Base-by-base conservation (phyloP, 2,329 filamentous ascomycete species). In the Colletotrichum tropicicola region DNA sequence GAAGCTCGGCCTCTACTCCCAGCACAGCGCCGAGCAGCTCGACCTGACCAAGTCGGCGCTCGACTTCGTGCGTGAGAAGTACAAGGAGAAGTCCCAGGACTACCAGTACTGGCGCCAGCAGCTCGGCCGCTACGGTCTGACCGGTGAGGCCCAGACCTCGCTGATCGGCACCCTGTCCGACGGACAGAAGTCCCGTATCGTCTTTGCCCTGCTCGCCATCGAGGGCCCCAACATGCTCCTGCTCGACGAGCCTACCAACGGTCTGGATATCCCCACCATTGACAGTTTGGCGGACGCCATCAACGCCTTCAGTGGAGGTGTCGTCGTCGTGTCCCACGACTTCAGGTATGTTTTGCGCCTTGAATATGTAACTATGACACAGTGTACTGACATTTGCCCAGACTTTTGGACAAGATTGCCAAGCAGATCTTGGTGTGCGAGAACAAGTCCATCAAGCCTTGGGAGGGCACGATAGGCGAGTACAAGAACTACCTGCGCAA, bases 341-440 rank as follows among this genome's bases (percentile, higher is more conserved):
- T 99, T 99, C 89, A 91, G 94, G 94, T 97, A 89, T 78, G 90
- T 35, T 6, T n/a, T 9, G 10, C 19, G n/a, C n/a, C n/a, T n/a
- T n/a, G n/a, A n/a, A n/a, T 17, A 15, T 28, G 15, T 25, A 32
- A 28, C 1, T n/a, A n/a, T n/a, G n/a, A n/a, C n/a, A 19, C 27
- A 39, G 8, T 45, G 43, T 68, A 49, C 68, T 76, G 69, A 73
- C 55, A 27, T 17, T 9, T 39, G 21, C 6, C 60, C 62, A 97
- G 95, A 86, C 86, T 99, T 75, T 90, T 99, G 70, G 96, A 99
- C 89, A 98, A 97, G 87, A 98, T 99, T 79, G 96, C 96, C 73
- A 99, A 99, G 88, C 93, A 99, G 80, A 99, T 99, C 81, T 90
- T 99, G 83, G 96, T 99, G 60, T 99, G 97, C 82, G 96, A 99